phyloP scores from a whole-genome alignment of 1,139 yeast species.

The Geotrichum aggregatum region DNA sequence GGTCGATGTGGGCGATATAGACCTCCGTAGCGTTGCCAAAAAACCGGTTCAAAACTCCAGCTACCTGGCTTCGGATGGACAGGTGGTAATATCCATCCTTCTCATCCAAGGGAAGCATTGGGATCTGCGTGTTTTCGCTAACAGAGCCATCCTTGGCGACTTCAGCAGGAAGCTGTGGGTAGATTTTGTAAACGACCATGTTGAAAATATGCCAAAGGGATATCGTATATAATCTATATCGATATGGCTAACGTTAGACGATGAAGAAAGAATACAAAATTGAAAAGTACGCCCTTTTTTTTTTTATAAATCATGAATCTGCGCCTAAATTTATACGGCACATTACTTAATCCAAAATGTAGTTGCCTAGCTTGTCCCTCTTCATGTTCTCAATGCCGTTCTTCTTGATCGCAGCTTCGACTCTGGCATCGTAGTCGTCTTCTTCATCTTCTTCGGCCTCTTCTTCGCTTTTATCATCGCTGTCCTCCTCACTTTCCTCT shows the following conservation, averaged over 20 bases:
- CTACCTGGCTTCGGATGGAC: constrained; percentile 30
- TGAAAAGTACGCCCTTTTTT: too few relatives aligned
- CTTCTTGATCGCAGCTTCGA: constrained; percentile 40
- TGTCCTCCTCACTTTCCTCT: constrained; percentile 35
- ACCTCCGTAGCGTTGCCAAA: constrained; percentile 27
- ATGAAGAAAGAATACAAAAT: too few relatives aligned
- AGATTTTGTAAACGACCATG: constrained; percentile 32
- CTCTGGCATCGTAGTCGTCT: constrained; percentile 32
- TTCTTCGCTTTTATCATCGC: constrained; percentile 39
- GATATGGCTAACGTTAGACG: too few relatives aligned
- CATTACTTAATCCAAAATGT: constrained; percentile 49
- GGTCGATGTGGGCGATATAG: constrained; percentile 29
- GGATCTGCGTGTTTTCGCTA: constrained; percentile 27
- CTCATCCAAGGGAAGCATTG: constrained; percentile 31
- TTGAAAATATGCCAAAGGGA: too few relatives aligned
- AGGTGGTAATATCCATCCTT: constrained; percentile 35
- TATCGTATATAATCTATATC: too few relatives aligned
- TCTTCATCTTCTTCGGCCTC: constrained; percentile 36
- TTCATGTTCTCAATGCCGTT: constrained; percentile 72
- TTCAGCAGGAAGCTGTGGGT: constrained; percentile 30
- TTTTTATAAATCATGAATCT: too few relatives aligned
- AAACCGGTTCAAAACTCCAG: constrained; percentile 30
- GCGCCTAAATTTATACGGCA: too few relatives aligned
- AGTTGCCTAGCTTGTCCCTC: constrained; percentile 79
- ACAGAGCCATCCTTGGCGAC: constrained; percentile 29